Evolutionary conservation across 2,329 filamentous ascomycete species (phyloP), one percentile per base, ranked within the genome.

Genomic region (Pestalotiopsis sp.): DNA sequence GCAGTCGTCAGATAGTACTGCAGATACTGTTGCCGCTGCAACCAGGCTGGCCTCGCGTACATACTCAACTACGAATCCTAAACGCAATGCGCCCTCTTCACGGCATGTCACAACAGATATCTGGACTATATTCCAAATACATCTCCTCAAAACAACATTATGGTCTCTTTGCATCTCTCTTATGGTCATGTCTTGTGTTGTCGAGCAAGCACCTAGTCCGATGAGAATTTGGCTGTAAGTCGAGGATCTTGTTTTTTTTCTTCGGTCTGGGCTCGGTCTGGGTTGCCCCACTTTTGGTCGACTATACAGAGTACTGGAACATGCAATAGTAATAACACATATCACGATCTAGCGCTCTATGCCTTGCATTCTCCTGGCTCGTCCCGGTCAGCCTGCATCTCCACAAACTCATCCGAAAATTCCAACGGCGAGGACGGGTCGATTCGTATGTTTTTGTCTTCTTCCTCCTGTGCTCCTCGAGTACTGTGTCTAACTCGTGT

Each of bases 171-270:
- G 36, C 11, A 25, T 38, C 20, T 38, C 4, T 31, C 61, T 49
- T 9, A 20, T 64, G 13, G 23, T 27, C n/a, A 11, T 27, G 2
- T 49, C 61, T 25, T 64, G 61, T 20, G 11, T 49, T 13, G n/a
- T 64, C 20, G 61, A 64, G 23, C 61, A 49, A n/a, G 25, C 1
- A 4, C 3, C 61, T 1, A 49, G 39, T 25, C n/a, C 13, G 3
- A 17, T 64, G 12, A 20, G 39, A 12, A 4, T 64, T n/a, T 64
- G 61, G 61, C n/a, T 64, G 61, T 64, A 49, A 49, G 61, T 23
- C 20, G 20, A 23, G 20, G 20, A 23, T 23, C 20, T 23, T 23
- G 20, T 23, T 23, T 23, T 23, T n/a, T n/a, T n/a, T n/a, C n/a
- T n/a, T n/a, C n/a, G n/a, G n/a, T n/a, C n/a, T n/a, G n/a, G n/a